A percentile compares a stretch with the other conserved stretches of the same genome.
phyloP scores from a whole-genome alignment of 2,329 filamentous ascomycete species.

The Thielaviopsis ethacetica region DNA sequence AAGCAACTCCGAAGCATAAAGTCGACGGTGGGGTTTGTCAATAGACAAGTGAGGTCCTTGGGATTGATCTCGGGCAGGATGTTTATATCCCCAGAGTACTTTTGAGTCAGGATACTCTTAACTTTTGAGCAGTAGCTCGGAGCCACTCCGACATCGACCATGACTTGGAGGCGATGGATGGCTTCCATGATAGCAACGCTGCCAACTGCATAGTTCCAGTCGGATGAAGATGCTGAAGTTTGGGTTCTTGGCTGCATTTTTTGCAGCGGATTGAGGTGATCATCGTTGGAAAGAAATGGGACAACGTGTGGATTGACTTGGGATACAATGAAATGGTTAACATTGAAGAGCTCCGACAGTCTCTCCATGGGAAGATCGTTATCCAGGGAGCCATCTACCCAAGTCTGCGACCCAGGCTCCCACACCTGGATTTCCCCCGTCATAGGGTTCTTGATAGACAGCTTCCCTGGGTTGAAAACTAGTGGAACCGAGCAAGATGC shows the following conservation, averaged over 20 bases:
- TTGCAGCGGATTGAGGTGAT: constrained; percentile 29
- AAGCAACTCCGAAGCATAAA: constrained; percentile 73
- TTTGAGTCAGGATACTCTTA: constrained; percentile 69
- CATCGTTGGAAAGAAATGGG: constrained; percentile 66
- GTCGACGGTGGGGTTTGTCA: constrained; percentile 69
- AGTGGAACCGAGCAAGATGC: constrained; percentile 86
- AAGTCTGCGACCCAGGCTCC: constrained; percentile 72
- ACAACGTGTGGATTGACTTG: constrained; percentile 93
- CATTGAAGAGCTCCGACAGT: constrained; percentile 89
- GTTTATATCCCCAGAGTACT: constrained; percentile 89
- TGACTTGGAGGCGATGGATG: constrained; percentile 62
- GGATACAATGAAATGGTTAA: constrained; percentile 95
- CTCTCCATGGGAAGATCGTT: constrained; percentile 85
- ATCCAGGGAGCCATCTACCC: constrained; percentile 90
- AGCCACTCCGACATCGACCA: constrained; percentile 66
- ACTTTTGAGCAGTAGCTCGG: constrained; percentile 65
- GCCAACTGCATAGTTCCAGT: constrained; percentile 52
- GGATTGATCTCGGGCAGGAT: constrained; percentile 69
- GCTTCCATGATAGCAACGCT: constrained; percentile 64
- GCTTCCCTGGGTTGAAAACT: constrained; percentile 61
- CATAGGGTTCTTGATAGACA: constrained; percentile 70
- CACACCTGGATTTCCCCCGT: constrained; percentile 66
- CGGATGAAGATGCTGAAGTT: constrained; percentile 11
- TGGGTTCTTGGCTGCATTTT: background rate
- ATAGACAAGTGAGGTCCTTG: constrained; percentile 56